These are phyloP conservation scores for Talaromyces sp. DNA, from an alignment of 2,329 filamentous ascomycete species.

Conservation along the genomic window DNA sequence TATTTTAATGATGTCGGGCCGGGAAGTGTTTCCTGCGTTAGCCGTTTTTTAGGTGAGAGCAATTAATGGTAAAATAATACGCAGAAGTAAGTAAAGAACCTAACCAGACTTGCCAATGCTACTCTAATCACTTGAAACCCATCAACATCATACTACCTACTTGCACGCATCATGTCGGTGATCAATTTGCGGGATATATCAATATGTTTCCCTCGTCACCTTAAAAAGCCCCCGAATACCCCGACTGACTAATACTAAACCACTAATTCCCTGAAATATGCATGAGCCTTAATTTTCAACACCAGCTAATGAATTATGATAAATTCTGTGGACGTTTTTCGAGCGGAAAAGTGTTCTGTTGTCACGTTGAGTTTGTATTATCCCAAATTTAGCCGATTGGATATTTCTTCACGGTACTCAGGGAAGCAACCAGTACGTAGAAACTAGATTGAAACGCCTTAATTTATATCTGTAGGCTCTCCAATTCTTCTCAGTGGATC, in stretches of 20 bases:
- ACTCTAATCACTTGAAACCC: background rate
- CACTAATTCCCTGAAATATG: background rate
- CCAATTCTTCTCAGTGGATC: no score
- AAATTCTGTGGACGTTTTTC: background rate
- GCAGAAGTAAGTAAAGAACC: background rate
- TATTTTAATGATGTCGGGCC: background rate
- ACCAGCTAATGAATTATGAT: background rate
- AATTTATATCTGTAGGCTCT: background rate
- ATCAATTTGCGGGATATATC: background rate
- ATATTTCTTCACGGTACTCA: no score
- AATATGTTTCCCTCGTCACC: background rate
- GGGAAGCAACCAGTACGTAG: no score
- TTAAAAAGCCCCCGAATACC: background rate
- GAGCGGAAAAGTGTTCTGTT: background rate
- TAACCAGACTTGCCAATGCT: background rate
- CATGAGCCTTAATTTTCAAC: background rate
- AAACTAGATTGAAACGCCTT: no score
- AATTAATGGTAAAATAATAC: background rate
- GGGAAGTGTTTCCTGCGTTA: background rate
- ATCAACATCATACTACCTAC: background rate
- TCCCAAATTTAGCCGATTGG: background rate
- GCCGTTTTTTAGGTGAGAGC: background rate
- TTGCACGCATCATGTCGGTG: background rate
- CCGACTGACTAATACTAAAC: background rate
- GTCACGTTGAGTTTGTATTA: background rate